Conservation (phyloP, 1,139 yeast species). For the Diutina siamensis region DNA sequence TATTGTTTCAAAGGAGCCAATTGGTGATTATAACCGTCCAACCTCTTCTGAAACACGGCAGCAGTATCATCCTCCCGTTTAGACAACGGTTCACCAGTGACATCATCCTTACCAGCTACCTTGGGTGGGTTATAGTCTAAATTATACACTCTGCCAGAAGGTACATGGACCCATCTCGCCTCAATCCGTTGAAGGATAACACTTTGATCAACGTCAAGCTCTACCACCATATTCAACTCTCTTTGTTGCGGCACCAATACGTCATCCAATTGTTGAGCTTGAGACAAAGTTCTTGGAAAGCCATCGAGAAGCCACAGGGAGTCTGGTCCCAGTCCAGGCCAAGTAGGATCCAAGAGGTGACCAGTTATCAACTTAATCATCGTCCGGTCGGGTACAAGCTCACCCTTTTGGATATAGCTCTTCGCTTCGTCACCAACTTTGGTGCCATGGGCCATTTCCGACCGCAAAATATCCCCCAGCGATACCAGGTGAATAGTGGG, state of each 20-base stretch:
- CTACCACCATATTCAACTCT: constrained; percentile 62
- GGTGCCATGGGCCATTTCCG: constrained; percentile 47
- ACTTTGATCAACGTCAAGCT: constrained; percentile 69
- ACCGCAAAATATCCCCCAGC: constrained; percentile 74
- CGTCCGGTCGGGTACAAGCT: constrained; percentile 58
- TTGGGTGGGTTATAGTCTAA: constrained; percentile 84
- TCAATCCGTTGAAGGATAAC: constrained; percentile 74
- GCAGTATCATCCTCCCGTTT: constrained; percentile 75
- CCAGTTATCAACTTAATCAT: constrained; percentile 49
- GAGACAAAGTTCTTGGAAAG: constrained; percentile 71
- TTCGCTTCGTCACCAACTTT: constrained; percentile 49
- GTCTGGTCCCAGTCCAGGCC: constrained; percentile 9
- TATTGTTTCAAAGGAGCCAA: constrained; percentile 55
- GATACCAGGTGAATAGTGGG: constrained; percentile 47
- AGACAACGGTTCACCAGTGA: constrained; percentile 75
- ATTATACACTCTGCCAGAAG: constrained; percentile 82
- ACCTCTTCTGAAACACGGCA: constrained; percentile 55
- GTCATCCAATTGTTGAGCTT: constrained; percentile 50
- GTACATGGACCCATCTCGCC: constrained; percentile 73
- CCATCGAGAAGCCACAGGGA: constrained; percentile 79
- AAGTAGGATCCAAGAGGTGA: constrained; percentile 33
- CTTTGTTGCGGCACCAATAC: constrained; percentile 29
- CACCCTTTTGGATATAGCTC: constrained; percentile 46
- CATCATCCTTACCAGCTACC: constrained; percentile 66
- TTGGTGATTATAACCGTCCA: constrained; percentile 48